These are phyloP conservation scores for Boletus insuetus DNA, from an alignment of 768 basidiomycete genomes.

Conservation along the genomic window DNA sequence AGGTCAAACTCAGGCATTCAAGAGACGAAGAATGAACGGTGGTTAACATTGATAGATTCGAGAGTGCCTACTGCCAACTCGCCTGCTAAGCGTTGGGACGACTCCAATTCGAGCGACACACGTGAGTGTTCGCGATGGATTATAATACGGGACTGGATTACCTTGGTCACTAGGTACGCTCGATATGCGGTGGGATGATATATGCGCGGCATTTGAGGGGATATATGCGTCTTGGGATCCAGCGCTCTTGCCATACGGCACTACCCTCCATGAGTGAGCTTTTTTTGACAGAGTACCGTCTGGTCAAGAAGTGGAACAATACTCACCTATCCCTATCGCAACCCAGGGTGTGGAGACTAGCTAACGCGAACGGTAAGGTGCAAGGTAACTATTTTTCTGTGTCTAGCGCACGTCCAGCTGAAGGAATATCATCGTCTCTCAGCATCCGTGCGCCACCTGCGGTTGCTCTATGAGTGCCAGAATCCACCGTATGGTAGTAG, in stretches of 20 bases:
- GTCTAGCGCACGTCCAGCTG: not conserved
- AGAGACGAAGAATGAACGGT: slow-evolving; percentile 55
- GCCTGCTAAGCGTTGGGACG: not conserved
- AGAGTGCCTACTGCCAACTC: slow-evolving; percentile 41
- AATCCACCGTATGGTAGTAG: not conserved
- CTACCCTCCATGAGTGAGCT: slow-evolving; percentile 68
- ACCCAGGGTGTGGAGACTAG: slow-evolving; percentile 43
- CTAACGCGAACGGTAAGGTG: slow-evolving; percentile 32
- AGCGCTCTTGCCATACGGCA: slow-evolving; percentile 43
- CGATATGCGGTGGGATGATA: slow-evolving; percentile 72
- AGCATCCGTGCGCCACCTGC: slow-evolving; percentile 42
- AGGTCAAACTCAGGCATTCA: slow-evolving; percentile 25
- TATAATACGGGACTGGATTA: not conserved
- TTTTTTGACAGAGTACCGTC: not conserved
- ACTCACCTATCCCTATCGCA: not conserved
- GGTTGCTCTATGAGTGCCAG: slow-evolving; percentile 35
- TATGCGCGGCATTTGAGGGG: slow-evolving; percentile 71
- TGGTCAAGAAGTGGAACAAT: not conserved
- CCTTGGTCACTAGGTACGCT: slow-evolving; percentile 39
- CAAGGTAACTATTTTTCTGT: slow-evolving; percentile 33
- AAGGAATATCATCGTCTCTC: not conserved
- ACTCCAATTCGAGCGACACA: slow-evolving; percentile 27
- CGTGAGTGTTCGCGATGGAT: slow-evolving; percentile 7
- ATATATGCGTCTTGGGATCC: slow-evolving; percentile 91
- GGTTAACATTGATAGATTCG: slow-evolving; percentile 70